Base-by-base conservation (phyloP, 2,329 filamentous ascomycete genomes). In the Hansfordia pulvinata region DNA sequence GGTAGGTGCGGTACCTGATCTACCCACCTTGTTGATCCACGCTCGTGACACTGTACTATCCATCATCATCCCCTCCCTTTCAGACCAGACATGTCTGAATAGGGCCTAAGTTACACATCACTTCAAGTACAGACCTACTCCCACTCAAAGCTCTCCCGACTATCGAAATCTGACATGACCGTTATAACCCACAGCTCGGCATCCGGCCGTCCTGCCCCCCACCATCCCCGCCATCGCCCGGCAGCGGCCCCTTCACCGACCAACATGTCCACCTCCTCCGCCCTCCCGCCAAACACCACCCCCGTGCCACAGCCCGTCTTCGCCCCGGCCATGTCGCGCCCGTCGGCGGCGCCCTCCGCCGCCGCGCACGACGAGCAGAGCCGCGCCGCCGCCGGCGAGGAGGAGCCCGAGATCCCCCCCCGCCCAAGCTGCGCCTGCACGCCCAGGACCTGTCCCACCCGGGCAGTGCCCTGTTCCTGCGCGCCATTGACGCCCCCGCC, bases 381-480 rank as follows among this genome's bases (percentile, higher is more conserved):
- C 26, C 8, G 23, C 13, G 13, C 24, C 11, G 7, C 19, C n/a
- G 14, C 21, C 18, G n/a, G 29, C 15, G 19, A 28, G n/a, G 6
- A 22, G 22, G n/a, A 18, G 13, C 6, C 10, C 14, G 17, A 24
- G 7, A 14, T 10, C 12, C 8, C 11, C 5, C 8, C 21, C 45
- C 62, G 21, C 69, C 69, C 20, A 70, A 64, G 39, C 58, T 78
- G 25, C 66, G 69, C 11, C 58, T 77, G 25, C 61, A 73, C 41
- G 50, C 75, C 36, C 61, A 64, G 25, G 68, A 77, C 41, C 53
- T 76, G 31, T 43, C 47, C 28, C 66, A 75, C 50, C 50, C 65
- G 2, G 82, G 78, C 30, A 56, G 76, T 5, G 47, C 57, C 17
- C 55, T 70, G 34, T 92, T 93, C 52, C 69, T 93, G 31, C 50